Conservation (phyloP, 2,329 filamentous ascomycete genomes). For the Kalaharituber pfeilii region DNA sequence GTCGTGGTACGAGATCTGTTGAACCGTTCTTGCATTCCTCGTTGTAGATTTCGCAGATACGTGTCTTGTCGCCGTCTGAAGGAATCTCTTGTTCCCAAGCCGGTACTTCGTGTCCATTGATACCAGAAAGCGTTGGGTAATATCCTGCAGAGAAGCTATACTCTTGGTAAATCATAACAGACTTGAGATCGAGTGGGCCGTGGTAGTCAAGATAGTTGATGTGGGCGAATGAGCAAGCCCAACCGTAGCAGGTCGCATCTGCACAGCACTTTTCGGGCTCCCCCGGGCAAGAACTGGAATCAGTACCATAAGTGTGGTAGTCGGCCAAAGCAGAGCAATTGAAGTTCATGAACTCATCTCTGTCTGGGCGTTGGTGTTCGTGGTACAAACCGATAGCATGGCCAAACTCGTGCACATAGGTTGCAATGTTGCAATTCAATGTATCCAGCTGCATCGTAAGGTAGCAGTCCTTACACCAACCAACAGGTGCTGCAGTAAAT, state of each 20-base stretch:
- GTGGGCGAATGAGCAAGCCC: background rate
- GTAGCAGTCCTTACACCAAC: background rate
- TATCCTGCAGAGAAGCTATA: background rate
- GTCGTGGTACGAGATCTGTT: background rate
- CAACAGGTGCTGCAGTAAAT: background rate
- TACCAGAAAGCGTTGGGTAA: background rate
- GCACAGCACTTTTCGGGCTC: background rate
- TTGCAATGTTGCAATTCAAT: constrained; percentile 11
- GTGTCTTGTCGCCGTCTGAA: background rate
- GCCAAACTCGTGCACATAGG: constrained; percentile 22
- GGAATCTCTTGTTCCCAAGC: background rate
- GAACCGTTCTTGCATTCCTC: background rate
- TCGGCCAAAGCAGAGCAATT: background rate
- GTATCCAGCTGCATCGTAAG: background rate
- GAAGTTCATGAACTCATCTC: constrained; percentile 1
- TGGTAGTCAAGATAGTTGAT: background rate
- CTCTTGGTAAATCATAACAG: constrained; percentile 3
- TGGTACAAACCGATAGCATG: constrained; percentile 23
- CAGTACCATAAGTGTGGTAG: background rate
- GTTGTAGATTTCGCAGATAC: constrained; percentile 1
- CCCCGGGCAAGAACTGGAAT: background rate
- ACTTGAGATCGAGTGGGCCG: background rate
- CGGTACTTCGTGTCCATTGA: background rate
- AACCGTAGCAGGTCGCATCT: background rate
- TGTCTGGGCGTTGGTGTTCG: constrained; percentile 22